These are phyloP conservation scores for Quercus cerris DNA, from an alignment of 306 rosid genomes.

Conservation along the genomic window DNA sequence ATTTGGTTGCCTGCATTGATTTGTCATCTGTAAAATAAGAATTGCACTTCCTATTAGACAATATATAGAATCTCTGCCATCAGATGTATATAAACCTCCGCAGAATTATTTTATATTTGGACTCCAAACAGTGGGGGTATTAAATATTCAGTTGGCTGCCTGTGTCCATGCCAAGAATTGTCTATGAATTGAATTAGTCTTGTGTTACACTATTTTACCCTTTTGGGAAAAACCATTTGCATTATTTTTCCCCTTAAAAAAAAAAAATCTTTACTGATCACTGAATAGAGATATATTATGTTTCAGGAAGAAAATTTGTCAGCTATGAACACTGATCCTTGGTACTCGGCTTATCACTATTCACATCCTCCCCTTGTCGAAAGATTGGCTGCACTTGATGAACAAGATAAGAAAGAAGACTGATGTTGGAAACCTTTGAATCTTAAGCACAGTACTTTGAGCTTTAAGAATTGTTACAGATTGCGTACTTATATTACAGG, in stretches of 20 bases:
- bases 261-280: background rate
- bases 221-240: background rate
- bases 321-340: slow-evolving; percentile 96
- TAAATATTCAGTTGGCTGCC: background rate
- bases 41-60: background rate
- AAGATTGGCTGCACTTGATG: slow-evolving; percentile 76
- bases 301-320: slow-evolving; percentile 94
- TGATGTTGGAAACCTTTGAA: slow-evolving; percentile 30
- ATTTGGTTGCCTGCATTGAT: background rate
- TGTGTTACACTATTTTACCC: background rate
- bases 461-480: background rate
- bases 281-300: background rate
- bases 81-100: background rate
- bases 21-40: background rate
- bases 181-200: background rate
- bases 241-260: background rate
- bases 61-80: background rate
- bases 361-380: slow-evolving; percentile 97
- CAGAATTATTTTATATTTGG: background rate
- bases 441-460: slow-evolving; percentile 19
- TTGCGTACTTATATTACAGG: background rate
- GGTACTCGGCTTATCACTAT: slow-evolving; percentile 98
- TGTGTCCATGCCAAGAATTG: background rate
- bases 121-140: background rate
- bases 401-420: slow-evolving; percentile 62